These are phyloP conservation scores for Phytophthora rubi DNA, from an alignment of 352 stramenopile species.

Conservation along the genomic window DNA sequence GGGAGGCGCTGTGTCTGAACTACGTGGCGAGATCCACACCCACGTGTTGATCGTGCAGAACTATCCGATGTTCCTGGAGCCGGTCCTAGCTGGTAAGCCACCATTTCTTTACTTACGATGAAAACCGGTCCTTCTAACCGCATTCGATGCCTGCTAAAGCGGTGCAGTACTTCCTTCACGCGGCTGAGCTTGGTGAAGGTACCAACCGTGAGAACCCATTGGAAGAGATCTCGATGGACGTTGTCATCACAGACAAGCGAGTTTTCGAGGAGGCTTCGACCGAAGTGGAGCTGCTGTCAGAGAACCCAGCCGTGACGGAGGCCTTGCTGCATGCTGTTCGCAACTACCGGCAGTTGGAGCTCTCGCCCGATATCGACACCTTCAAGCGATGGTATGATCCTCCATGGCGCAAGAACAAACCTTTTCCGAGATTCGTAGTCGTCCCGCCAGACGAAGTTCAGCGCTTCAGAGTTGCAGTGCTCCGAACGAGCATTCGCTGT, in stretches of 20 bases:
- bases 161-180: conserved; percentile 71
- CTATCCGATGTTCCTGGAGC: conserved; percentile 71
- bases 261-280: conserved; percentile 74
- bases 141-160: conserved; percentile 18
- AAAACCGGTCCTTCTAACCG: background rate
- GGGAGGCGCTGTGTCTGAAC: conserved; percentile 72
- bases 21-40: conserved; percentile 68
- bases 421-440: conserved; percentile 55
- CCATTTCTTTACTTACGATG: background rate
- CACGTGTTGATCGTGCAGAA: conserved; percentile 63
- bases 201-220: conserved; percentile 56
- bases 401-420: conserved; percentile 54
- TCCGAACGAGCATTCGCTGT: conserved; percentile 68
- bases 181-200: conserved; percentile 72
- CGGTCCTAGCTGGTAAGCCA: conserved; percentile 48
- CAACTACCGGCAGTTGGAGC: conserved; percentile 44
- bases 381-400: conserved; percentile 63
- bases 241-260: conserved; percentile 58
- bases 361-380: conserved; percentile 64
- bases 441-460: conserved; percentile 52
- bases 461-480: conserved; percentile 58
- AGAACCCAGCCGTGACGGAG: conserved; percentile 55
- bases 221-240: conserved; percentile 56
- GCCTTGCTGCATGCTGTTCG: conserved; percentile 54
- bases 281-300: conserved; percentile 71